Conservation (phyloP, 192 early-diverging fungal genomes). For the Gigaspora rosea region DNA sequence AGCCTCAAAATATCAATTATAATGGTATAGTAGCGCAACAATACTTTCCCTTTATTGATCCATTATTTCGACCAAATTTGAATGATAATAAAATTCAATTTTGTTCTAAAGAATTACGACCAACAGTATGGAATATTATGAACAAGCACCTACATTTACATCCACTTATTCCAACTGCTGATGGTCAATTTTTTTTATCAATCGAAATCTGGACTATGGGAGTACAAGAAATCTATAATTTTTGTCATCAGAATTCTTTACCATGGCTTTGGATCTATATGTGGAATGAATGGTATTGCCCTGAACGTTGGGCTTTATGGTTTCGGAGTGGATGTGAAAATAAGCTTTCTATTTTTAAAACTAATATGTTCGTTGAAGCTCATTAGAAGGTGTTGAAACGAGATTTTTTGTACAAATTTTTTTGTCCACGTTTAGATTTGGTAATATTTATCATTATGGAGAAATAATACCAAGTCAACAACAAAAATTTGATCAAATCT, state of each 20-base stretch:
- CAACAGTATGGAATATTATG: too few relatives aligned
- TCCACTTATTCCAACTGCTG: too few relatives aligned
- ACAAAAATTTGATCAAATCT: neutral
- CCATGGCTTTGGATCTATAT: neutral
- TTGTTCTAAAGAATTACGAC: too few relatives aligned
- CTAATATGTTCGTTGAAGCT: neutral
- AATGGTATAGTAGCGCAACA: neutral
- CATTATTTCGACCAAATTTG: neutral
- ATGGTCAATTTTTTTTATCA: too few relatives aligned
- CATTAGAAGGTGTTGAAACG: neutral
- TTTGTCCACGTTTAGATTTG: neutral
- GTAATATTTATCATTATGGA: neutral
- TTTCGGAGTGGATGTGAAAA: neutral
- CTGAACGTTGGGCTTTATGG: neutral
- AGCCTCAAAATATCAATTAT: neutral
- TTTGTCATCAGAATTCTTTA: neutral
- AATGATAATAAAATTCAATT: neutral
- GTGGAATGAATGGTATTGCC: neutral
- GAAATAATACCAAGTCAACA: neutral
- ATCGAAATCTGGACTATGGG: too few relatives aligned
- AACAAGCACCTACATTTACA: too few relatives aligned
- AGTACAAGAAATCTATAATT: too few relatives aligned
- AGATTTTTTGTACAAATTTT: conserved; percentile 4
- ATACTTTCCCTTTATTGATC: neutral
- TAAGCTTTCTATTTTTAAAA: neutral